Percentiles rank a stretch among this genome's conserved stretches.
Conservation (phyloP, 495 filamentous ascomycete species). For the Jackrogersella minutella region DNA sequence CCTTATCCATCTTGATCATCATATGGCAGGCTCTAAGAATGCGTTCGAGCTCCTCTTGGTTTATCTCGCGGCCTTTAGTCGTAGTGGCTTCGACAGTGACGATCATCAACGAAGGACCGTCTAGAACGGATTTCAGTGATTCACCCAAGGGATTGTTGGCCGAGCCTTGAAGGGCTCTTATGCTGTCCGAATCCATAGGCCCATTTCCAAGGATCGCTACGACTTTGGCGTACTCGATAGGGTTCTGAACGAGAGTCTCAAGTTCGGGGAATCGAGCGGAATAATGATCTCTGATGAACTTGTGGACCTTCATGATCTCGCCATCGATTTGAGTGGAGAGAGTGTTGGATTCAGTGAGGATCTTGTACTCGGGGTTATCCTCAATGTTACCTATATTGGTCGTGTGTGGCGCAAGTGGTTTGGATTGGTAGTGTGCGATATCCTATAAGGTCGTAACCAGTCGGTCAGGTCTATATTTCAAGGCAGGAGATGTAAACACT, state of each 20-base stretch:
- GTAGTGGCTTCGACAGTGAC: constrained; percentile 95
- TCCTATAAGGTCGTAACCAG: constrained; percentile 64
- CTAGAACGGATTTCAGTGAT: constrained; percentile 79
- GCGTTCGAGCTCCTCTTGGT: constrained; percentile 73
- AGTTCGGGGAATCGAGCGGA: constrained; percentile 93
- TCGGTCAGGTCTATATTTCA: constrained; percentile 66
- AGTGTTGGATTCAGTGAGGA: constrained; percentile 82
- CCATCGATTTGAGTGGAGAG: constrained; percentile 89
- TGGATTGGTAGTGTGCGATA: constrained; percentile 76
- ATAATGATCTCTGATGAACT: constrained; percentile 95
- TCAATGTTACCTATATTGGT: constrained; percentile 76
- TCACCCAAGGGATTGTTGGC: constrained; percentile 79
- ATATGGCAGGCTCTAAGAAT: constrained; percentile 85
- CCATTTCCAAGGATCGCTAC: constrained; percentile 94
- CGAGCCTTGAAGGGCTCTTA: constrained; percentile 74
- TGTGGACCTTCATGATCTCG: constrained; percentile 92
- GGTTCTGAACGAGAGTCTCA: constrained; percentile 90
- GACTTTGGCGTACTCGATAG: constrained; percentile 94
- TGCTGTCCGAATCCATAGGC: constrained; percentile 82
- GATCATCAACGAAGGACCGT: constrained; percentile 91
- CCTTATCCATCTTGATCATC: constrained; percentile 84
- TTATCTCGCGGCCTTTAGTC: constrained; percentile 80
- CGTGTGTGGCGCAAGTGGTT: constrained; percentile 69
- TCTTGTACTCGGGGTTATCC: constrained; percentile 86
- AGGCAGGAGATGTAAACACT: constrained; percentile 58